Conservation (phyloP, 2,329 filamentous ascomycete genomes). For the Claviceps sp. region DNA sequence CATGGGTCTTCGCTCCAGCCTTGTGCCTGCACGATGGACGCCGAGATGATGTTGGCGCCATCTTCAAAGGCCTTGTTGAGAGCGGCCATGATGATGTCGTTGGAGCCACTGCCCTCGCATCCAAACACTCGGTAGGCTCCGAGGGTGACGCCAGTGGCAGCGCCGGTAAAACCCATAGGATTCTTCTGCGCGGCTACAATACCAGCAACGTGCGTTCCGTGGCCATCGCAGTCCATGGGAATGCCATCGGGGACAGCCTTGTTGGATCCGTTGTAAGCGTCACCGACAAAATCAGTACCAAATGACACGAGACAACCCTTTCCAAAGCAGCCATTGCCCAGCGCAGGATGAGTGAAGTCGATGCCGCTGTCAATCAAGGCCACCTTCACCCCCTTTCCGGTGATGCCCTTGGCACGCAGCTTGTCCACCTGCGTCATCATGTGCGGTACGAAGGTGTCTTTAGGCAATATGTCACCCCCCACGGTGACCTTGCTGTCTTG, state of each 20-base stretch:
- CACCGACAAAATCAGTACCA: constrained; percentile 30
- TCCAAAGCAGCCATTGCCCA: constrained; percentile 35
- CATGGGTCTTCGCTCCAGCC: constrained; percentile 18
- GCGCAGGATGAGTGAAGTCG: constrained; percentile 48
- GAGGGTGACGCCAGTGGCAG: constrained; percentile 24
- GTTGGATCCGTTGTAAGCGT: constrained; percentile 16
- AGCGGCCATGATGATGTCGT: constrained; percentile 26
- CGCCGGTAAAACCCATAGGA: constrained; percentile 23
- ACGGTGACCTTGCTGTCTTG: constrained; percentile 1
- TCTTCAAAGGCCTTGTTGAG: constrained; percentile 27
- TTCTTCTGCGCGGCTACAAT: constrained; percentile 29
- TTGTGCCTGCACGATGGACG: too few relatives aligned
- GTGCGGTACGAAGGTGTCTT: constrained; percentile 31
- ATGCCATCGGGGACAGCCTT: constrained; percentile 22
- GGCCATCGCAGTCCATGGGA: constrained; percentile 26
- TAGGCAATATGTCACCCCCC: constrained; percentile 11
- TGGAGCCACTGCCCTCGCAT: constrained; percentile 17
- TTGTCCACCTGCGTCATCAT: constrained; percentile 43
- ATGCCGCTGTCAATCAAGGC: constrained; percentile 41
- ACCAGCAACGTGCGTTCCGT: constrained; percentile 32
- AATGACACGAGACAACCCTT: constrained; percentile 27
- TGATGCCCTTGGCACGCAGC: constrained; percentile 33
- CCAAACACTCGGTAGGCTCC: constrained; percentile 25
- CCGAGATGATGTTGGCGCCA: constrained; percentile 21
- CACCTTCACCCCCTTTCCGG: constrained; percentile 38